phyloP scores from a whole-genome alignment of 2,329 filamentous ascomycete genomes.

The Cadophora sp. region DNA sequence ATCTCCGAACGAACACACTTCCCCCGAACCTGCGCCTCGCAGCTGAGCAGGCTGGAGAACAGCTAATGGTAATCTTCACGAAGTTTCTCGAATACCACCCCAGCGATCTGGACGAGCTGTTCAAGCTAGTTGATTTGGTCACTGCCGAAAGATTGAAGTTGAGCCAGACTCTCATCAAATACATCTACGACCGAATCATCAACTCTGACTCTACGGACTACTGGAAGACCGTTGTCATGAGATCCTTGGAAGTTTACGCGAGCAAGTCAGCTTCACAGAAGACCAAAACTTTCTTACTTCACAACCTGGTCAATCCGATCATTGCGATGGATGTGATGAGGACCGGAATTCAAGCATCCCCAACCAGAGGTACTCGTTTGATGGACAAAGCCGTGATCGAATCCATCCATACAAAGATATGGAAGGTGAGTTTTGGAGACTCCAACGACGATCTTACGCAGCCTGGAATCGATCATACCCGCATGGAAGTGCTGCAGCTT shows the following conservation, averaged over 20 bases:
- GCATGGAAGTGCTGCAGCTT: conserved; percentile 94
- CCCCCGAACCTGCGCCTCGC: conserved; percentile 78
- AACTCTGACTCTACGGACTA: conserved; percentile 85
- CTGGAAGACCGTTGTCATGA: conserved; percentile 80
- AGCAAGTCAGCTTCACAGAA: conserved; percentile 81
- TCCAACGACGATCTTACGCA: conserved; percentile 82
- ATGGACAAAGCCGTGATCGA: conserved; percentile 90
- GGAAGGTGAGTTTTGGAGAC: conserved; percentile 87
- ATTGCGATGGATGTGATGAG: conserved; percentile 95
- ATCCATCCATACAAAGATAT: conserved; percentile 88
- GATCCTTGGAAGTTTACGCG: conserved; percentile 87
- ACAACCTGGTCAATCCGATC: conserved; percentile 93
- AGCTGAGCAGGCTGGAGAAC: conserved; percentile 87
- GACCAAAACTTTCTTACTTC: conserved; percentile 91
- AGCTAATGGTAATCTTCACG: conserved; percentile 84
- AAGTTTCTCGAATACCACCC: conserved; percentile 78
- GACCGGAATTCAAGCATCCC: conserved; percentile 68
- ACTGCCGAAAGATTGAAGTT: conserved; percentile 83
- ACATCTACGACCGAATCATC: conserved; percentile 87
- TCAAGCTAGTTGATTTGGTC: conserved; percentile 82
- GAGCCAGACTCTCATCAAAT: conserved; percentile 77
- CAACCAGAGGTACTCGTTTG: conserved; percentile 68
- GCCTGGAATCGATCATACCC: conserved; percentile 89
- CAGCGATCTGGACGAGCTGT: conserved; percentile 81
- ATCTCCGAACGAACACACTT: conserved; percentile 73